These are phyloP conservation scores for Cytospora chrysosperma DNA, from an alignment of 2,329 filamentous ascomycete genomes.

Conservation along the genomic window DNA sequence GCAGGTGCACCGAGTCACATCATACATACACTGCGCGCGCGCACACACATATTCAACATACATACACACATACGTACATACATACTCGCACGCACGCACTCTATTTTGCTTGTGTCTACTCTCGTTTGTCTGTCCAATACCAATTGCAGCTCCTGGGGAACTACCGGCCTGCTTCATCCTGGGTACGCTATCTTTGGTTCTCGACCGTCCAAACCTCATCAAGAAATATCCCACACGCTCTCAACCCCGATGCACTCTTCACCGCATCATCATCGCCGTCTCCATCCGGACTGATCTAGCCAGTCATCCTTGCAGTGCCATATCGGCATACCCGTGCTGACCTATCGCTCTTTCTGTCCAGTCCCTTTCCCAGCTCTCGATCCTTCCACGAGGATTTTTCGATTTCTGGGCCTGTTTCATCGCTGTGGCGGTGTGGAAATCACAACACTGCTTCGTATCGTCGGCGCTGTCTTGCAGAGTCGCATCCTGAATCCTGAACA, in stretches of 20 bases:
- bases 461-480: constrained; percentile 2
- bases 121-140: neutral
- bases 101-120: neutral
- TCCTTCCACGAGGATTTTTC: constrained; percentile 2
- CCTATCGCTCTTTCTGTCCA: constrained; percentile 1
- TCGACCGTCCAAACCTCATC: neutral
- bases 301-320: constrained; percentile 6
- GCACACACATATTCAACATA: neutral
- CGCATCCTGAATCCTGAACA: constrained; percentile 6
- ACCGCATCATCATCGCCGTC: constrained; percentile 15
- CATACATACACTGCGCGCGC: neutral
- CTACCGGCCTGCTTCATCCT: neutral
- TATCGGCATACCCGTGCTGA: constrained; percentile 16
- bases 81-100: neutral
- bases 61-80: neutral
- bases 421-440: constrained; percentile 22
- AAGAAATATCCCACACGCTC: neutral
- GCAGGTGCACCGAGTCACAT: neutral
- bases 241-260: neutral
- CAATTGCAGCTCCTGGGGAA: neutral
- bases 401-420: constrained; percentile 4
- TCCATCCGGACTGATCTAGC: constrained; percentile 17
- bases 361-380: neutral
- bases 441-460: constrained; percentile 17
- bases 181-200: neutral